These are phyloP conservation scores for Roridomyces roridus DNA, from an alignment of 768 basidiomycete genomes.

Conservation along the genomic window DNA sequence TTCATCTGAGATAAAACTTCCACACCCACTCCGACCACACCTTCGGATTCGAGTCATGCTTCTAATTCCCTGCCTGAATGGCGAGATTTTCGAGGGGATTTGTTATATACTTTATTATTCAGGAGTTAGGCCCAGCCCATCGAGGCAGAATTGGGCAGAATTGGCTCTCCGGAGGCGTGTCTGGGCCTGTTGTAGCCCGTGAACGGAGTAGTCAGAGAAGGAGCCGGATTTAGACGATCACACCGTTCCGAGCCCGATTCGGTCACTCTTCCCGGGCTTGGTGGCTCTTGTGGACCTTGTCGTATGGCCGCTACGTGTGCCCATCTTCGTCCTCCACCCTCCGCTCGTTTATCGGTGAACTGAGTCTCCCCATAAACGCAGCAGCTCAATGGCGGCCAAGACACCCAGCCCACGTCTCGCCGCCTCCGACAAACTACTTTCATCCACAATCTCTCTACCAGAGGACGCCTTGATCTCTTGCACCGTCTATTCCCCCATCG, in stretches of 20 bases:
- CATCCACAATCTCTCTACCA: slow-evolving; percentile 22
- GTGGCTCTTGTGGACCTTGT: neutral
- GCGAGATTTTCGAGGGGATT: no score
- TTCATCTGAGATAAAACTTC: no score
- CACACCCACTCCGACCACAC: no score
- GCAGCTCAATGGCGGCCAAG: slow-evolving; percentile 19
- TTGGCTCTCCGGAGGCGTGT: no score
- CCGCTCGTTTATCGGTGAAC: neutral
- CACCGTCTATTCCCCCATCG: slow-evolving; percentile 18
- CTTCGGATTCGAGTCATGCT: no score
- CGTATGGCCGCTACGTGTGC: neutral
- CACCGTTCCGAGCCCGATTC: neutral
- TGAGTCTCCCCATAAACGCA: neutral
- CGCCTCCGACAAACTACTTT: slow-evolving; percentile 22
- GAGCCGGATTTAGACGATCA: no score
- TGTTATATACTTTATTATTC: no score
- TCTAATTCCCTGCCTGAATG: no score
- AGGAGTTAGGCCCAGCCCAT: no score
- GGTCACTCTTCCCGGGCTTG: neutral
- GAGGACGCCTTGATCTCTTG: slow-evolving; percentile 22
- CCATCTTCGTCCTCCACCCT: neutral
- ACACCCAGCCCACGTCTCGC: slow-evolving; percentile 14
- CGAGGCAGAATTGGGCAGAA: no score
- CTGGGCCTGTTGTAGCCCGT: no score
- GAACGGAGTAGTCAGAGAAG: no score